phyloP scores from a whole-genome alignment of 257 asterid species.

The Anisodus acutangulus region DNA sequence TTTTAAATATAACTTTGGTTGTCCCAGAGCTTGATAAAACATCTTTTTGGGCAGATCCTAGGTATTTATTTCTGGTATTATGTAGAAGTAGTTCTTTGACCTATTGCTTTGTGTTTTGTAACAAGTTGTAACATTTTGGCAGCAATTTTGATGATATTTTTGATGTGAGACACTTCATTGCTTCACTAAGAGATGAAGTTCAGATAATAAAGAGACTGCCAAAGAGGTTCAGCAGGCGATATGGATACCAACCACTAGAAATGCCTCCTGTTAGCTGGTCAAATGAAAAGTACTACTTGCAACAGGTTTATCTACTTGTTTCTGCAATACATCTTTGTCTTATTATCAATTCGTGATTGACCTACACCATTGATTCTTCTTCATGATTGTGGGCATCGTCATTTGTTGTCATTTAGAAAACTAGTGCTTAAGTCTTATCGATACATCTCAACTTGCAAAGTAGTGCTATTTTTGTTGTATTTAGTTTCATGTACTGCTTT shows the following conservation, averaged over 20 bases:
- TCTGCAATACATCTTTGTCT: constrained; percentile 23
- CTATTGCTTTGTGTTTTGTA: constrained; percentile 10
- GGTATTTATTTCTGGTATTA: constrained; percentile 61
- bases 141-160: constrained; percentile 88
- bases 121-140: constrained; percentile 38
- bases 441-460: constrained; percentile 10
- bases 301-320: constrained; percentile 62
- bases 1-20: constrained; percentile 85
- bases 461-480: neutral
- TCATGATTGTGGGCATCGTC: neutral
- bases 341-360: constrained; percentile 16
- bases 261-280: constrained; percentile 99
- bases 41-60: constrained; percentile 98
- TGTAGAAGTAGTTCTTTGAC: neutral
- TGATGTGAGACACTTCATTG: constrained; percentile 79
- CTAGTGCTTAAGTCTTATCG: neutral
- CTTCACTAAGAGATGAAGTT: constrained; percentile 88
- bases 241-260: constrained; percentile 66
- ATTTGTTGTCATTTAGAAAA: neutral
- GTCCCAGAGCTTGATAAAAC: constrained; percentile 96
- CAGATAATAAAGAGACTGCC: constrained; percentile 79
- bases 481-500: neutral
- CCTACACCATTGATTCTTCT: neutral
- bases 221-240: constrained; percentile 63
- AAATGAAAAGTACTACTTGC: constrained; percentile 82